Conservation (phyloP, 495 filamentous ascomycete species). For the Xylaria longipes region DNA sequence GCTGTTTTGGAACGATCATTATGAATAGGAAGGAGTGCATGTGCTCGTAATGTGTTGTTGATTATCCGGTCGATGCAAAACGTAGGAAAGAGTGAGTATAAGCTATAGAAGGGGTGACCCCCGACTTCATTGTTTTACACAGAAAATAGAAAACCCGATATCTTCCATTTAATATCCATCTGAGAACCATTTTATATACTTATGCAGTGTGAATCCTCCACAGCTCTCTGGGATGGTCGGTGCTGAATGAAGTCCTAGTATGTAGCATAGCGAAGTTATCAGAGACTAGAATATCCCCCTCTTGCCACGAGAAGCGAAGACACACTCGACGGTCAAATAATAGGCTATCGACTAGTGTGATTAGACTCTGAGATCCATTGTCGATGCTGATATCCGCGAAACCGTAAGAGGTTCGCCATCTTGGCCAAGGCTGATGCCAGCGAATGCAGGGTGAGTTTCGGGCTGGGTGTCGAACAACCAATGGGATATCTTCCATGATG, state of each 20-base stretch:
- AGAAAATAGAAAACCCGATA: not conserved
- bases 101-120: not conserved
- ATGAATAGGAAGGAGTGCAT: not conserved
- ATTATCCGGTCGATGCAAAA: not conserved
- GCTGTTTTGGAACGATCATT: not conserved
- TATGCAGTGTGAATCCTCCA: not conserved
- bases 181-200: not conserved
- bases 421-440: slow-evolving; percentile 62
- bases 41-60: not conserved
- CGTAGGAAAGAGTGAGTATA: not conserved
- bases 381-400: slow-evolving; percentile 55
- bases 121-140: not conserved
- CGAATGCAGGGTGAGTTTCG: slow-evolving; percentile 54
- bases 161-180: not conserved
- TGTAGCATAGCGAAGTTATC: slow-evolving; percentile 49
- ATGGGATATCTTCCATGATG: slow-evolving; percentile 41
- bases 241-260: slow-evolving; percentile 2
- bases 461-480: slow-evolving; percentile 57
- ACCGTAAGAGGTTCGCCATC: slow-evolving; percentile 55
- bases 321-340: slow-evolving; percentile 59
- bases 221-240: not conserved
- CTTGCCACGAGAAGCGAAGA: slow-evolving; percentile 56
- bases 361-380: slow-evolving; percentile 37
- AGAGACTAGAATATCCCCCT: slow-evolving; percentile 61
- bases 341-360: slow-evolving; percentile 43